Percentiles rank a stretch among this genome's conserved stretches.
phyloP scores from a whole-genome alignment of 2,329 filamentous ascomycete species.

The Grosmannia serpens region DNA sequence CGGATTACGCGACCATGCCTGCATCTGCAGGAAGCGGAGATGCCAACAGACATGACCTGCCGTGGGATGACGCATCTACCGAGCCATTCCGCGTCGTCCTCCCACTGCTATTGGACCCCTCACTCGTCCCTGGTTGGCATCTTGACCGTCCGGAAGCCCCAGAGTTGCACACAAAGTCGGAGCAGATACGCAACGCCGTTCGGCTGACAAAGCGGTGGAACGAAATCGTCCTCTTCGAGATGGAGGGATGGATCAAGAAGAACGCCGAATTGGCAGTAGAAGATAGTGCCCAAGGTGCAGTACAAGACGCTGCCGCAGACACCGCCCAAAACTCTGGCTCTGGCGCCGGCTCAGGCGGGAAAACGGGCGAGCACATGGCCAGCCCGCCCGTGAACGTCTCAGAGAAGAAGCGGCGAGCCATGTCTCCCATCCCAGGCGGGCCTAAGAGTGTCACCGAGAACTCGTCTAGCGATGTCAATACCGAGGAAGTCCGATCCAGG shows the following conservation, averaged over 20 bases:
- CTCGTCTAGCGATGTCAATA: background rate
- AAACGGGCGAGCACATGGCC: background rate
- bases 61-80: conserved; percentile 13
- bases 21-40: background rate
- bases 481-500: background rate
- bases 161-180: conserved; percentile 32
- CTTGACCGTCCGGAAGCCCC: conserved; percentile 29
- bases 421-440: background rate
- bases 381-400: background rate
- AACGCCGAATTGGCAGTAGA: conserved; percentile 2
- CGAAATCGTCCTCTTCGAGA: conserved; percentile 23
- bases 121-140: conserved; percentile 41
- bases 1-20: conserved; percentile 20
- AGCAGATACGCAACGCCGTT: conserved; percentile 43
- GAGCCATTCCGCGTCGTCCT: conserved; percentile 37
- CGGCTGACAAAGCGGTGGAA: conserved; percentile 42
- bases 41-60: conserved; percentile 13
- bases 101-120: conserved; percentile 40
- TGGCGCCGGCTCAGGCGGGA: background rate
- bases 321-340: background rate
- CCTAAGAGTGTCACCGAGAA: background rate
- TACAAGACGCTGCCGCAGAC: background rate
- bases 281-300: background rate
- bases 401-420: background rate
- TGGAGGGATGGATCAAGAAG: conserved; percentile 32